Conservation (phyloP, 2,329 filamentous ascomycete genomes). For the Aureobasidium sp. region DNA sequence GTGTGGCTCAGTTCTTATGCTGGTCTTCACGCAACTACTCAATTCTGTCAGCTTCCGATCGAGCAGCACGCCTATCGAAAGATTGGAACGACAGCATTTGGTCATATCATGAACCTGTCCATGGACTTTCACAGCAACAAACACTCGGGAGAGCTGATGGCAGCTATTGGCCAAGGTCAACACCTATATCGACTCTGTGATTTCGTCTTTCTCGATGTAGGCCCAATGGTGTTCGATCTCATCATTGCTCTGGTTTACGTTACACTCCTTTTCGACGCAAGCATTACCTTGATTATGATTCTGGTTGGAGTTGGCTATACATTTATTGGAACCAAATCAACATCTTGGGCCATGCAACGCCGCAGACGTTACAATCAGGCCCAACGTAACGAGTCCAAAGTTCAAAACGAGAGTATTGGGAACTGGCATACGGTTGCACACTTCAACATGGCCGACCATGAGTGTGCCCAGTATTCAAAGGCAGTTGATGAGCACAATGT, state of each 20-base stretch:
- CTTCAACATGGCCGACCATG: constrained; percentile 50
- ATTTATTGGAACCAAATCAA: constrained; percentile 40
- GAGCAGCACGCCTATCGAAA: constrained; percentile 49
- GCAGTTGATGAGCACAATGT: constrained; percentile 31
- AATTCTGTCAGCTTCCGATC: constrained; percentile 46
- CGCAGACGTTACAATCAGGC: constrained; percentile 24
- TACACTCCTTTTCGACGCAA: constrained; percentile 53
- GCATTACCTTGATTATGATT: constrained; percentile 45
- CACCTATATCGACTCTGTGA: constrained; percentile 53
- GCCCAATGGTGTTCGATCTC: constrained; percentile 55
- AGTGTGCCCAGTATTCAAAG: constrained; percentile 41
- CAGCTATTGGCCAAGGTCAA: constrained; percentile 54
- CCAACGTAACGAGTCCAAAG: constrained; percentile 41
- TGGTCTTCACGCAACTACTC: constrained; percentile 42
- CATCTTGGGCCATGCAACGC: constrained; percentile 28
- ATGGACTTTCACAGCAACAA: constrained; percentile 63
- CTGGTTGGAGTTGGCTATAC: constrained; percentile 43
- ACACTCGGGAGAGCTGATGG: constrained; percentile 54
- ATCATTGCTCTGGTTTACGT: constrained; percentile 52
- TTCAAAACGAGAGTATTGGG: constrained; percentile 49
- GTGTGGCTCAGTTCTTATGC: constrained; percentile 43
- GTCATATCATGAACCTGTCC: constrained; percentile 58
- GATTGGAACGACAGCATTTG: constrained; percentile 53
- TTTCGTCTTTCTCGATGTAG: constrained; percentile 49
- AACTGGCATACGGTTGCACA: constrained; percentile 53